Base-by-base conservation (phyloP, 2,329 filamentous ascomycete genomes). In the Trichoderma lentiforme region DNA sequence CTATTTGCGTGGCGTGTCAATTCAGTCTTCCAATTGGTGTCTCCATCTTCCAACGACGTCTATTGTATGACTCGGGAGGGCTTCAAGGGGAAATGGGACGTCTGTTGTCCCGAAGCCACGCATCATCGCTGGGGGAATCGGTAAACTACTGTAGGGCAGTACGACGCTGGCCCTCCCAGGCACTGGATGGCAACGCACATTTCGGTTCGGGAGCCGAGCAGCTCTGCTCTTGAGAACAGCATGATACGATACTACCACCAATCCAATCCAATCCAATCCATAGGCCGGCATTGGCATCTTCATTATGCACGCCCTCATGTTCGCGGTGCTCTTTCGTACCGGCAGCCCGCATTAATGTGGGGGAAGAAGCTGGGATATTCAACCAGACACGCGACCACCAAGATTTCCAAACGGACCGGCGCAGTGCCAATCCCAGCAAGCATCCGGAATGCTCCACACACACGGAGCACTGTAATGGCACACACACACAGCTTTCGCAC, bases 371-470 rank as follows among this genome's bases (percentile, higher is more conserved):
- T 69, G 30, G 57, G 67, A 62, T 62, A 53, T 62, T 53, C 57
- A 34, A 12, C 32, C 34, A 47, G 39, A 70, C 67, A 62, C 67
- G 67, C 67, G 67, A 70, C 67, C 57, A 62, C 67, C 57, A 62
- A 30, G 36, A 67, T 57, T 39, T 62, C 56, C 53, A 62, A 32
- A 61, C 39, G 57, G 57, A 62, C 67, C 67, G 67, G 36, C 26
- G 61, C 57, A 53, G 47, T 57, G 32, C 51, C 51, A 67, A 67
- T 57, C 64, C 51, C n/a, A 28, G 67, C 28, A 30, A 21, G 14
- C 43, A 47, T 11, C 18, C 30, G 36, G 21, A 6, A 5, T 61
- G 14, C 67, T 70, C 67, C 67, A 70, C 67, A 36, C 67, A 61
- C 56, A 61, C 67, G n/a, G 14, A 62, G 58, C 26, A 43, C 14